Percentiles rank a stretch among this genome's conserved stretches.
phyloP scores from a whole-genome alignment of 495 filamentous ascomycete species.

The Pseudoneurospora amorphoporcata region DNA sequence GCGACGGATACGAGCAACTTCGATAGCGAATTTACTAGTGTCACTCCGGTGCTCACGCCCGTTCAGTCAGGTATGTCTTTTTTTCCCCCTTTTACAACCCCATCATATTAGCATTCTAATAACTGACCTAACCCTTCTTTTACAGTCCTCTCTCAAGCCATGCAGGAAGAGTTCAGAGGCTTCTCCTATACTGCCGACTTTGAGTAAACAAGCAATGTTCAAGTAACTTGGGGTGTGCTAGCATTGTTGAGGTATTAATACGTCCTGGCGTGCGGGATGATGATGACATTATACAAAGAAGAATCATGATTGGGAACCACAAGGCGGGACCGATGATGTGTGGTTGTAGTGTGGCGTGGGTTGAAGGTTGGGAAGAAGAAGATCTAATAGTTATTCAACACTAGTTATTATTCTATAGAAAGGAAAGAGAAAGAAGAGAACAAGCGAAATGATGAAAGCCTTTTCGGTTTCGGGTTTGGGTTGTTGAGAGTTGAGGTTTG shows the following conservation, averaged over 20 bases:
- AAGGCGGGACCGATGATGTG: not conserved
- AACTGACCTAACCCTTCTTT: constrained; percentile 11
- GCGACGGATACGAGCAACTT: constrained; percentile 99
- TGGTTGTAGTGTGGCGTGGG: not conserved
- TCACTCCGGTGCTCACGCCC: constrained; percentile 92
- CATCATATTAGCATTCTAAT: not conserved
- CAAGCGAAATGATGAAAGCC: not conserved
- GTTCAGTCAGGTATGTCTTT: constrained; percentile 81
- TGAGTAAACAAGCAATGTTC: constrained; percentile 22
- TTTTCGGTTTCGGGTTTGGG: not conserved
- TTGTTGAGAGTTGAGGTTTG: not conserved
- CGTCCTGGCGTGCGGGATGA: not conserved
- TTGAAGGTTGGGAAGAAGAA: not conserved
- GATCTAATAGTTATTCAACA: not conserved
- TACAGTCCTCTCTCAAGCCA: constrained; percentile 87
- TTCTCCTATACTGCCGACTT: constrained; percentile 74
- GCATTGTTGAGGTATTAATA: not conserved
- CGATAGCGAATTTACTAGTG: constrained; percentile 96
- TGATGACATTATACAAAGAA: not conserved
- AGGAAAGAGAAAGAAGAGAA: not conserved
- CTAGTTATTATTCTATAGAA: not conserved
- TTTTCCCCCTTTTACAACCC: not conserved
- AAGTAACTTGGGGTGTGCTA: not conserved
- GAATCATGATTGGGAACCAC: not conserved
- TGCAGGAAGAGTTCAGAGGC: constrained; percentile 99